Conservation (phyloP, 352 stramenopile genomes). For the Phytophthora ohioensis region DNA sequence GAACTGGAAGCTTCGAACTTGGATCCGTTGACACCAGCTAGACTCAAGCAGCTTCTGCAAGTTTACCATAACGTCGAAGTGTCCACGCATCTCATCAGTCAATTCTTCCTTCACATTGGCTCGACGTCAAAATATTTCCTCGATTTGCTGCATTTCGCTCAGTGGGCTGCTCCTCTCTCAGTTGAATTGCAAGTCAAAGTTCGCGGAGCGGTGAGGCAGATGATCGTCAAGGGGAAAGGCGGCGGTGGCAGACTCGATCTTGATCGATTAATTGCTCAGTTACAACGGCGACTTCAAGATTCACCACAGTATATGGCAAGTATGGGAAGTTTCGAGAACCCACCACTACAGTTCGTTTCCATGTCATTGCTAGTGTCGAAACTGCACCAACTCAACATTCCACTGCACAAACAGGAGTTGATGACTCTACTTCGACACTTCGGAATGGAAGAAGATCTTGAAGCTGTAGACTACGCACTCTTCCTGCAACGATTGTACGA, state of each 20-base stretch:
- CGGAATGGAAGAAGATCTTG: slow-evolving; percentile 52
- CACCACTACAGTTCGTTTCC: slow-evolving; percentile 23
- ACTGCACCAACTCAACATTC: slow-evolving; percentile 60
- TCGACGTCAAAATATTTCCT: slow-evolving; percentile 53
- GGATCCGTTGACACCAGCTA: slow-evolving; percentile 48
- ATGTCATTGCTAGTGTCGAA: slow-evolving; percentile 45
- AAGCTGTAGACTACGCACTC: slow-evolving; percentile 48
- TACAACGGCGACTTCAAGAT: slow-evolving; percentile 44
- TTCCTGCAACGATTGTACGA: slow-evolving; percentile 62
- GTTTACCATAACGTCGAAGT: slow-evolving; percentile 41
- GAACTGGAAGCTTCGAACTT: slow-evolving; percentile 27
- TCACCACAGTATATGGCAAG: slow-evolving; percentile 27
- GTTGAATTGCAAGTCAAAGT: slow-evolving; percentile 46
- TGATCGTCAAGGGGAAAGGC: slow-evolving; percentile 56
- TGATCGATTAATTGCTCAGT: slow-evolving; percentile 54
- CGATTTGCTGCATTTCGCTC: slow-evolving; percentile 50
- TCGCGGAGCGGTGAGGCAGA: slow-evolving; percentile 43
- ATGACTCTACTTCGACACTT: slow-evolving; percentile 56
- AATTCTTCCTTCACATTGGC: slow-evolving; percentile 67
- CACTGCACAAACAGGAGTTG: slow-evolving; percentile 46
- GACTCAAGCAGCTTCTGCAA: slow-evolving; percentile 49
- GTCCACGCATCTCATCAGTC: slow-evolving; percentile 52
- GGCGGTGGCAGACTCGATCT: slow-evolving; percentile 58
- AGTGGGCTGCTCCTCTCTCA: slow-evolving; percentile 51
- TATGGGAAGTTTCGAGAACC: background rate